Percentiles rank a stretch among this genome's conserved stretches.
Conservation (phyloP, 2,329 filamentous ascomycete genomes). For the Lachnellula occidentalis region DNA sequence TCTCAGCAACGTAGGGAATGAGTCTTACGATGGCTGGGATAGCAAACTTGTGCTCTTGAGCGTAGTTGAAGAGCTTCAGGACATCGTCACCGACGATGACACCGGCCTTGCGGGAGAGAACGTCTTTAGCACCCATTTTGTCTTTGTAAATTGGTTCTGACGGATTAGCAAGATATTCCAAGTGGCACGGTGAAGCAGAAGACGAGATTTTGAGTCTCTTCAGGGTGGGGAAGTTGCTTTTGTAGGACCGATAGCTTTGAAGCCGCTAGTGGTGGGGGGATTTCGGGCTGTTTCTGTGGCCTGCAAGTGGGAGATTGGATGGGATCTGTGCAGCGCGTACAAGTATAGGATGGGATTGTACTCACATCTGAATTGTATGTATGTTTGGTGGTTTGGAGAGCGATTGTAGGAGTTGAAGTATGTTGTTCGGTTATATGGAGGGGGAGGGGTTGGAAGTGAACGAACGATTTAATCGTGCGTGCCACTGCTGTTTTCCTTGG, state of each 20-base stretch:
- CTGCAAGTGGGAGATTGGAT: neutral
- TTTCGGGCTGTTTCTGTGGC: neutral
- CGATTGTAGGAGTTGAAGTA: neutral
- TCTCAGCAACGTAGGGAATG: neutral
- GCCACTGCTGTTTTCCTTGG: neutral
- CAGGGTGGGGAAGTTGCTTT: slow-evolving; percentile 9
- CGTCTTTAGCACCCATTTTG: slow-evolving; percentile 43
- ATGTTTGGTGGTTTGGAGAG: neutral
- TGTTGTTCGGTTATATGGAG: neutral
- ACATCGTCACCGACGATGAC: slow-evolving; percentile 65
- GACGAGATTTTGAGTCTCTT: neutral
- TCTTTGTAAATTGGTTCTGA: slow-evolving; percentile 15
- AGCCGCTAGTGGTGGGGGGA: slow-evolving; percentile 19
- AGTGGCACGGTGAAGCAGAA: neutral
- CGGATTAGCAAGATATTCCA: slow-evolving; percentile 6
- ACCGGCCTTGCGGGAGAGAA: slow-evolving; percentile 58
- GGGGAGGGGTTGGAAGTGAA: neutral
- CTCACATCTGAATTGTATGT: neutral
- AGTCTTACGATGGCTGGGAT: slow-evolving; percentile 69
- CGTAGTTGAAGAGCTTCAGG: slow-evolving; percentile 76
- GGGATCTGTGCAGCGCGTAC: too few relatives aligned
- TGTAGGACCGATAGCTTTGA: slow-evolving; percentile 18
- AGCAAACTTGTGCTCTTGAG: slow-evolving; percentile 80
- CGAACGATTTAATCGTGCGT: neutral
- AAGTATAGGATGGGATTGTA: neutral